Conservation (phyloP, 345 rosid species). For the Boechera divaricarpa region DNA sequence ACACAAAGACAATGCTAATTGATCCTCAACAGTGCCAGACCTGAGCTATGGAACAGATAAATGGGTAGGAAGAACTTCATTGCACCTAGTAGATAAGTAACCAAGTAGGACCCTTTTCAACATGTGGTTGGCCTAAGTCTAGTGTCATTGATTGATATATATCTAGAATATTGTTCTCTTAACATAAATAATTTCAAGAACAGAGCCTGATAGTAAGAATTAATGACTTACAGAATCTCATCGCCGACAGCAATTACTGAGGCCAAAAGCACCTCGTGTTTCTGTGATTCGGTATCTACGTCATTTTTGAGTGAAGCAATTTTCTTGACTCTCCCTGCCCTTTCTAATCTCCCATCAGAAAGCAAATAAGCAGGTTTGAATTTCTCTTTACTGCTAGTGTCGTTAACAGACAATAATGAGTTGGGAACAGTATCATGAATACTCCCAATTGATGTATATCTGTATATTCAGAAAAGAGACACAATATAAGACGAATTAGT, state of each 20-base stretch:
- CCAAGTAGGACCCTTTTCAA: slow-evolving; percentile 16
- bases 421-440: slow-evolving; percentile 93
- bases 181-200: neutral
- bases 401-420: slow-evolving; percentile 60
- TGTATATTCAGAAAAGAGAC: slow-evolving; percentile 41
- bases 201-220: slow-evolving; percentile 29
- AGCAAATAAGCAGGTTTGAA: slow-evolving; percentile 97
- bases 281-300: slow-evolving; percentile 49
- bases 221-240: slow-evolving; percentile 93
- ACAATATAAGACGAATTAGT: neutral
- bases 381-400: slow-evolving; percentile 55
- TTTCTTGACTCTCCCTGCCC: slow-evolving; percentile 95
- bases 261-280: slow-evolving; percentile 59
- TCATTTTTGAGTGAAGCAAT: slow-evolving; percentile 48
- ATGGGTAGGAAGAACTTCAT: slow-evolving; percentile 43
- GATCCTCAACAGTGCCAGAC: slow-evolving; percentile 95
- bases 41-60: slow-evolving; percentile 98
- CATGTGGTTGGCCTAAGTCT: slow-evolving; percentile 17
- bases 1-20: slow-evolving; percentile 71
- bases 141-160: slow-evolving; percentile 13
- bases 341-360: slow-evolving; percentile 93
- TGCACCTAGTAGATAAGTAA: slow-evolving; percentile 22
- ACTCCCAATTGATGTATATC: slow-evolving; percentile 98
- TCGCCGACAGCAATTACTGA: slow-evolving; percentile 87
- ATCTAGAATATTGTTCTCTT: slow-evolving; percentile 3